Conservation (phyloP, 2,329 filamentous ascomycete genomes). For the Eurotiales sp. region DNA sequence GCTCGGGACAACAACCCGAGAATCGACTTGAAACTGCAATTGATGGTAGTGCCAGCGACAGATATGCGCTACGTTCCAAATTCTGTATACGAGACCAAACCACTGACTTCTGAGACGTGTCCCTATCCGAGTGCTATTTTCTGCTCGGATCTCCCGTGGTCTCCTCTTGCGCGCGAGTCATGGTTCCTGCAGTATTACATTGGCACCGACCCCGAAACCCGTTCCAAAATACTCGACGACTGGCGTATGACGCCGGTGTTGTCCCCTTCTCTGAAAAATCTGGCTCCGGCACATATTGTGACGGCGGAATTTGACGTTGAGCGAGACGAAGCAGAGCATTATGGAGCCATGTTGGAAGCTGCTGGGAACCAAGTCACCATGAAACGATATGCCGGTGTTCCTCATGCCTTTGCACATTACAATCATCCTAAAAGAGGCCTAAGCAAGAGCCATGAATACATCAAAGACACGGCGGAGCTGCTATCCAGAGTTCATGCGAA, state of each 20-base stretch:
- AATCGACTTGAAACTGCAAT: slow-evolving; percentile 26
- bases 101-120: slow-evolving; percentile 19
- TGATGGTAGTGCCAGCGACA: slow-evolving; percentile 31
- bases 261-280: slow-evolving; percentile 29
- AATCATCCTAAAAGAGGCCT: slow-evolving; percentile 26
- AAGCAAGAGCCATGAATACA: slow-evolving; percentile 25
- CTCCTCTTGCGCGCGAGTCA: slow-evolving; percentile 26
- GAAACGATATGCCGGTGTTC: slow-evolving; percentile 29
- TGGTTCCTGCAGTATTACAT: slow-evolving; percentile 33
- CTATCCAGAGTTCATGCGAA: slow-evolving; percentile 13
- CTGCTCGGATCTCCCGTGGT: slow-evolving; percentile 25
- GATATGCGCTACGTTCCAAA: slow-evolving; percentile 27
- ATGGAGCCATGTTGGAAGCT: slow-evolving; percentile 34
- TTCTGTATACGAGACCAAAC: slow-evolving; percentile 17
- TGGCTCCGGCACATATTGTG: slow-evolving; percentile 38
- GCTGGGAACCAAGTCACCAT: slow-evolving; percentile 32
- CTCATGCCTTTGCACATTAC: slow-evolving; percentile 28
- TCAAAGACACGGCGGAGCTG: slow-evolving; percentile 22
- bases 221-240: slow-evolving; percentile 23
- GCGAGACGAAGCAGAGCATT: slow-evolving; percentile 40
- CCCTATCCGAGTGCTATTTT: slow-evolving; percentile 24
- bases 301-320: slow-evolving; percentile 41
- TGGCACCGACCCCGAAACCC: slow-evolving; percentile 18
- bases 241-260: slow-evolving; percentile 43
- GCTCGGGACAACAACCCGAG: slow-evolving; percentile 30